Evolutionary conservation across 331 rosid genomes (phyloP).

Genomic region (Saraca asoca): DNA sequence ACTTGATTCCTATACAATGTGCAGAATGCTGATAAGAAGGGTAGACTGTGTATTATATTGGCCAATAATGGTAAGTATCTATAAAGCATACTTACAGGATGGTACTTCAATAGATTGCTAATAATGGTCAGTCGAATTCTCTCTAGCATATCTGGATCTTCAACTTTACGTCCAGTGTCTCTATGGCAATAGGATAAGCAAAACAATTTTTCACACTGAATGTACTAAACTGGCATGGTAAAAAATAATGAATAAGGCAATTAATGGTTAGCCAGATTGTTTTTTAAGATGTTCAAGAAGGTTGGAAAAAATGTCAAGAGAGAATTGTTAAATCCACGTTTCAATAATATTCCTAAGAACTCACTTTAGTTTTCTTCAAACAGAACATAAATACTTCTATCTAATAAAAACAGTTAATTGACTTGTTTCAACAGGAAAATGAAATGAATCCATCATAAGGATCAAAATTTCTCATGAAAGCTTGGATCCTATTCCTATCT

Average conservation of each 20-base stretch:
- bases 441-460: neutral
- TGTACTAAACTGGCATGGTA: conserved; percentile 5
- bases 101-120: conserved; percentile 86
- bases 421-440: neutral
- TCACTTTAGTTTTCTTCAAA: conserved; percentile 5
- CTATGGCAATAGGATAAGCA: conserved; percentile 46
- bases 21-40: conserved; percentile 22
- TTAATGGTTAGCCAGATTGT: no score
- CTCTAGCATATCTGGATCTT: conserved; percentile 92
- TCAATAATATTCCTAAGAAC: neutral
- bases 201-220: conserved; percentile 36
- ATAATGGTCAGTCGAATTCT: conserved; percentile 93
- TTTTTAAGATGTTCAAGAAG: conserved; percentile 12
- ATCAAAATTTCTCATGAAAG: neutral
- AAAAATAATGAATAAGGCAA: neutral
- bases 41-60: neutral
- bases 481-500: neutral
- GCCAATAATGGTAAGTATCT: conserved; percentile 21
- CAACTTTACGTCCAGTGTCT: conserved; percentile 95
- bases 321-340: neutral
- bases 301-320: neutral
- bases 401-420: neutral
- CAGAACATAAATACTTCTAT: neutral
- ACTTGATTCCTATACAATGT: conserved; percentile 76
- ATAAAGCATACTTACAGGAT: conserved; percentile 70